Conservation (phyloP, 2,329 filamentous ascomycete species). For the Colletotrichum tanaceti region DNA sequence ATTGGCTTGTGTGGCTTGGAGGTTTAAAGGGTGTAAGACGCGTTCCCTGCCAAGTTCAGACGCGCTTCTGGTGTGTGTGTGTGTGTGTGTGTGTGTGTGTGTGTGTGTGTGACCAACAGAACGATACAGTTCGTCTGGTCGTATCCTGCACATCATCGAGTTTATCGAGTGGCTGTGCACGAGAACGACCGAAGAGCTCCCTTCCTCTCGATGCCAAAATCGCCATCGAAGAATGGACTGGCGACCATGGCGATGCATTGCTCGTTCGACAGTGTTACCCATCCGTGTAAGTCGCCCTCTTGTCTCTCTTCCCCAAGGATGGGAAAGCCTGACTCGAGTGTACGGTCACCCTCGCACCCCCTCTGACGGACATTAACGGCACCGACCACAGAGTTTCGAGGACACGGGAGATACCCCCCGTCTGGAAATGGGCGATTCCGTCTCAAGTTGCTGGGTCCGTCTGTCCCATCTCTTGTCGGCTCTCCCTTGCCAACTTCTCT, state of each 20-base stretch:
- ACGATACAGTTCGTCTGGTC: slow-evolving; percentile 27
- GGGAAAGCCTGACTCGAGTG: slow-evolving; percentile 20
- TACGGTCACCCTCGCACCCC: not conserved
- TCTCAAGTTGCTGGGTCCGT: slow-evolving; percentile 34
- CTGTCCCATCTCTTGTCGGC: slow-evolving; percentile 28
- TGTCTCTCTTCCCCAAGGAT: too few species aligned
- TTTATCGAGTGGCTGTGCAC: slow-evolving; percentile 15
- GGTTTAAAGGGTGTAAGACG: slow-evolving; percentile 26
- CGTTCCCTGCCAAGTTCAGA: slow-evolving; percentile 29
- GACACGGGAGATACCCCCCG: not conserved
- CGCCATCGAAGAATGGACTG: too few species aligned
- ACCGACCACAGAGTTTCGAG: not conserved
- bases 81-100: not conserved
- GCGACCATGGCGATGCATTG: not conserved
- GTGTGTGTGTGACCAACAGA: slow-evolving; percentile 3
- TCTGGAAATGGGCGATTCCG: slow-evolving; percentile 11
- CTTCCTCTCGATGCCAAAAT: not conserved
- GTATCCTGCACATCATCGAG: slow-evolving; percentile 18
- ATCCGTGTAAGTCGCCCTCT: too few species aligned
- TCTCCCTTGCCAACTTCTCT: slow-evolving; percentile 29
- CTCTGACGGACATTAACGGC: too few species aligned
- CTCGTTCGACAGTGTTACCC: not conserved
- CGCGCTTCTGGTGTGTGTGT: not conserved
- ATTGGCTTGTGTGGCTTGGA: slow-evolving; percentile 10
- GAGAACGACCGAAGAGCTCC: not conserved